Conservation (phyloP, 1,139 yeast species). For the Sugiyamaella castrensis region DNA sequence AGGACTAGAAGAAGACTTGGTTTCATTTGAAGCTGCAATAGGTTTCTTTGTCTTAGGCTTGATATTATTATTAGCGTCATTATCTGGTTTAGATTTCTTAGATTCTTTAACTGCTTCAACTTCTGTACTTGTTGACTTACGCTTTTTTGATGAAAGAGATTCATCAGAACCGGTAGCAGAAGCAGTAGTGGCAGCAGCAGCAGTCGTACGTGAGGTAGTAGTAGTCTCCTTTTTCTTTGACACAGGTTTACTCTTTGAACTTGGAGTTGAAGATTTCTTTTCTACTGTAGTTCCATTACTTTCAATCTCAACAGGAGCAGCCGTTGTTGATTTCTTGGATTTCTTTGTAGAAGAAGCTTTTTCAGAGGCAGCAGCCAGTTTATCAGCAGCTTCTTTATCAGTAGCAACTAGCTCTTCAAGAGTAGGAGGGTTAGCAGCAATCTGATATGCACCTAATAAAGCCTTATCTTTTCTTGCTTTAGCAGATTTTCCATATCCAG, state of each 20-base stretch:
- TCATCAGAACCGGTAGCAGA: neutral
- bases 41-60: neutral
- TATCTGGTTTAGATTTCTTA: conserved; percentile 5
- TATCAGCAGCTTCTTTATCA: conserved; percentile 2
- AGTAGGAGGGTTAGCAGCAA: conserved; percentile 39
- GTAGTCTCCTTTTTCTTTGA: neutral
- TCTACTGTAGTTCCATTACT: conserved; percentile 5
- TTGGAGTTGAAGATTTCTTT: conserved; percentile 9
- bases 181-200: neutral
- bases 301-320: conserved; percentile 6
- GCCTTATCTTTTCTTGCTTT: conserved; percentile 35
- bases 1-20: neutral
- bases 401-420: conserved; percentile 26
- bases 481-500: conserved; percentile 21
- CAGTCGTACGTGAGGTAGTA: conserved; percentile 2
- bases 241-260: neutral
- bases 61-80: neutral
- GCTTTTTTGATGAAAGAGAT: neutral
- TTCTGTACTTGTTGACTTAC: neutral
- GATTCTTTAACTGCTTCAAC: neutral
- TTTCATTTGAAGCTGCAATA: neutral
- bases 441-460: conserved; percentile 54
- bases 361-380: conserved; percentile 3
- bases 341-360: conserved; percentile 19
- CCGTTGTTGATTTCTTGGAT: conserved; percentile 9